Evolutionary conservation across 2,329 filamentous ascomycete genomes (phyloP), one percentile per base, ranked within the genome.

Genomic region (Fusarium protoensiforme): DNA sequence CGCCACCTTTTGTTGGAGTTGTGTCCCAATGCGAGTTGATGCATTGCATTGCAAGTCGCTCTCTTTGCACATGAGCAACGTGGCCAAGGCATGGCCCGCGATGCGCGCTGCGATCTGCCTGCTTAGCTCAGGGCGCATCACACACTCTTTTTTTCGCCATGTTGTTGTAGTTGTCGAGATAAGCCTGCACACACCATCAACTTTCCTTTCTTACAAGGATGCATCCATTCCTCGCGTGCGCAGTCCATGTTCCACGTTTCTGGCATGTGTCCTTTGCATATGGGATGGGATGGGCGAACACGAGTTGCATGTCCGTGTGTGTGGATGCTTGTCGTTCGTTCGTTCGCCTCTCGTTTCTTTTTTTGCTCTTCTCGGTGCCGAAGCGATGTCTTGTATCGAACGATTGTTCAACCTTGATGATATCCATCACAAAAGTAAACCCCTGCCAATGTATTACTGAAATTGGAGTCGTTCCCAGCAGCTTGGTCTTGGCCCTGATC

Each of bases 201-300:
- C n/a, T 13, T n/a, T n/a, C n/a, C n/a, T n/a, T n/a, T 61, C 29
- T 29, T 11, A 22, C 33, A 60, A 61, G 35, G 48, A 38, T 58
- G 64, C 48, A 71, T 48, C 36, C 36, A 58, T 65, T 48, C 53
- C 43, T 60, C 36, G n/a, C 51, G 43, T 56, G 36, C 46, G 31
- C 36, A 38, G 22, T 38, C 35, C 62, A 71, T 35, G 57, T 53
- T 53, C 69, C 69, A 72, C 69, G 69, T 67, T 69, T 72, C 41
- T 48, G 22, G 36, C 62, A 73, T 69, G 61, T 36, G 53, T 33
- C 27, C 41, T 63, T 39, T 68, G 70, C 67, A 73, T 53, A 51
- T 64, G 38, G n/a, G n/a, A n/a, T n/a, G n/a, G n/a, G 16, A 48
- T 48, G 43, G 14, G 35, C 43, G 13, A 51, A 51, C 24, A 11